Conservation (phyloP, 2,329 filamentous ascomycete species). For the Xylariaceae sp. region DNA sequence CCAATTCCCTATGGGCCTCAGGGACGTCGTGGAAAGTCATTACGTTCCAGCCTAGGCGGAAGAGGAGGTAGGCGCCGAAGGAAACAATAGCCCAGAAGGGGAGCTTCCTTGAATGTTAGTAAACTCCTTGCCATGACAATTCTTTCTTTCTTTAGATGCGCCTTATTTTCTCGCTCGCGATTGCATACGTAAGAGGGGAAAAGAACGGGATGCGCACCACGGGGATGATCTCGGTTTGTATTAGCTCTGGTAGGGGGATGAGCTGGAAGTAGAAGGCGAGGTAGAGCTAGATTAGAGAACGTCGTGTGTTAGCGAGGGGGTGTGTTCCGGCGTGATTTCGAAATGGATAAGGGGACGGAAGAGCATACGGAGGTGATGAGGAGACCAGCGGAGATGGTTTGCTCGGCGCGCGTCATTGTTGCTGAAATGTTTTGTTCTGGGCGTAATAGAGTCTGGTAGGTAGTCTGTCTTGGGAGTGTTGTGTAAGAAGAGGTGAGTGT, state of each 20-base stretch:
- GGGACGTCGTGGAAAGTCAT: constrained; percentile 96
- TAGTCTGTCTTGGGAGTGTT: no score
- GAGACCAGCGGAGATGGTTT: constrained; percentile 83
- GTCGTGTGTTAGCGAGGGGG: constrained; percentile 5
- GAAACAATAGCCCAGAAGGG: constrained; percentile 89
- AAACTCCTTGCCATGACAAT: constrained; percentile 1
- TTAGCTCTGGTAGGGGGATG: constrained; percentile 67
- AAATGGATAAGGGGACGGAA: not conserved
- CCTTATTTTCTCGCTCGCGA: not conserved
- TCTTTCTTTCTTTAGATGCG: not conserved
- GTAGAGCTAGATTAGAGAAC: constrained; percentile 62
- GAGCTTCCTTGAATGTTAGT: constrained; percentile 50
- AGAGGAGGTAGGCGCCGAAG: constrained; percentile 87
- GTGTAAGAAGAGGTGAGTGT: no score
- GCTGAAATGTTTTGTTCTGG: not conserved
- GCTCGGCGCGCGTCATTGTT: constrained; percentile 87
- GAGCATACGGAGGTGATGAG: constrained; percentile 75
- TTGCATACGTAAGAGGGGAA: not conserved
- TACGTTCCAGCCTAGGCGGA: constrained; percentile 85
- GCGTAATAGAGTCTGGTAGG: no score
- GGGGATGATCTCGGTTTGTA: constrained; percentile 83
- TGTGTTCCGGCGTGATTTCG: not conserved
- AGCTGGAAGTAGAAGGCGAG: constrained; percentile 79
- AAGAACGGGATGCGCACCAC: constrained; percentile 56
- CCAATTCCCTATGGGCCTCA: constrained; percentile 81